phyloP scores from a whole-genome alignment of 805 yeast genomes.

The Ogataea saltuana region DNA sequence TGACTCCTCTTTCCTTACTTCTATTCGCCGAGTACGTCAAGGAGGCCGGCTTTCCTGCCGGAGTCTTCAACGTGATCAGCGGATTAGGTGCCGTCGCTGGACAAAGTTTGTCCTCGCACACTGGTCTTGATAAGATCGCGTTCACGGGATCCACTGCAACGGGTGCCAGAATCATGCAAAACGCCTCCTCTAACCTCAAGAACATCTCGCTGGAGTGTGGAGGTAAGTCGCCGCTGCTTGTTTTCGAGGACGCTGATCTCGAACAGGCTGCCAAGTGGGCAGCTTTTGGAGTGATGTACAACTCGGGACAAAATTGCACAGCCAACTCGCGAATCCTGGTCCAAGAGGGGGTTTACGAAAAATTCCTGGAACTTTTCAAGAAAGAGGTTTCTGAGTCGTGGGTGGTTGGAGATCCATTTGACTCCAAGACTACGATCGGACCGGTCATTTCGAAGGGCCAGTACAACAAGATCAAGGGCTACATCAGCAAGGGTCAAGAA shows the following conservation, averaged over 20 bases:
- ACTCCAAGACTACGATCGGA: slow-evolving; percentile 50
- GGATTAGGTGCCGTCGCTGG: slow-evolving; percentile 76
- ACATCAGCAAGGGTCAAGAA: slow-evolving; percentile 45
- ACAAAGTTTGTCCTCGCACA: slow-evolving; percentile 60
- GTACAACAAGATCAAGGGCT: slow-evolving; percentile 49
- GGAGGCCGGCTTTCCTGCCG: slow-evolving; percentile 75
- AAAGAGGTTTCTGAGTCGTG: slow-evolving; percentile 49
- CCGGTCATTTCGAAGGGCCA: slow-evolving; percentile 63
- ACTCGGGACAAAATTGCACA: slow-evolving; percentile 70
- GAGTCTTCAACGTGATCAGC: slow-evolving; percentile 68
- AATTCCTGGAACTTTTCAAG: slow-evolving; percentile 47
- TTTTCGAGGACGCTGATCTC: slow-evolving; percentile 63
- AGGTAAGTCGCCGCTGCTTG: slow-evolving; percentile 66
- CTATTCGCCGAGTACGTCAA: slow-evolving; percentile 56
- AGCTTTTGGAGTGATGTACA: slow-evolving; percentile 61
- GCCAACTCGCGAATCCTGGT: slow-evolving; percentile 64
- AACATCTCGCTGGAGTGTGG: slow-evolving; percentile 71
- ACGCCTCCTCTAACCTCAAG: slow-evolving; percentile 62
- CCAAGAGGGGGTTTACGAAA: slow-evolving; percentile 56
- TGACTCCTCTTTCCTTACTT: slow-evolving; percentile 71
- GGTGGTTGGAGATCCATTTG: slow-evolving; percentile 58
- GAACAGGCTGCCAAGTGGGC: slow-evolving; percentile 71
- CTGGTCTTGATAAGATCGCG: slow-evolving; percentile 57
- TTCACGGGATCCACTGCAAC: slow-evolving; percentile 69
- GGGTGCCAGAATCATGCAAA: slow-evolving; percentile 62